Base-by-base conservation (phyloP, 345 rosid genomes). In the Citrus trifoliata region DNA sequence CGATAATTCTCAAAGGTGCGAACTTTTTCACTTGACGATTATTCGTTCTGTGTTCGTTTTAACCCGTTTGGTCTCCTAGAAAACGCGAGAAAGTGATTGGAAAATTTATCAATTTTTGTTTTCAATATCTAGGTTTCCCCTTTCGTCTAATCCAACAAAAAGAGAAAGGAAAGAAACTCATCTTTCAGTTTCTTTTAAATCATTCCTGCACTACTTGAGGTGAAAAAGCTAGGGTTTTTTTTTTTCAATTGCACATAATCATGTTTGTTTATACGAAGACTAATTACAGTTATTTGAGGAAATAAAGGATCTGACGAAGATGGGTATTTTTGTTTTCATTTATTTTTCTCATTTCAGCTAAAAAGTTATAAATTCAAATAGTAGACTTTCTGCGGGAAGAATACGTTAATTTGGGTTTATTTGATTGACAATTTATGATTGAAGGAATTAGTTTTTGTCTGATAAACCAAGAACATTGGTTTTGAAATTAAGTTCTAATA, bases 51-150 rank as follows among this genome's bases (percentile, higher is more conserved):
- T 16, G 58, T 8, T 42, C 27, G 21, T 59, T 77, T 19, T 5
- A 13, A 35, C 8, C 78, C 66, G 69, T 77, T 77, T 77, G 59
- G 21, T 46, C 73, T 7, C 65, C 56, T 16, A 64, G 72, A 76
- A 76, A 80, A n/a, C 30, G 56, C n/a, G 53, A 74, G 56, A 60
- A 32, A 75, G 18, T 22, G 38, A 37, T 1, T 6, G 8, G 51
- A 35, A 37, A 13, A 0, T 25, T 16, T 2, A 16, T 10, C 24
- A 0, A 22, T 27, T 37, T 25, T 27, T 10, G 24, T 56, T 18
- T 7, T 2, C 10, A 32, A 33, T 22, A 51, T 73, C n/a, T 35
- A 6, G 42, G 6, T 71, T 53, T 21, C 28, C 40, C 33, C 27
- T 32, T 32, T 10, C 16, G 37, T 33, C 21, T 10, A 35, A 35